Evolutionary conservation across 805 yeast species (phyloP).

Genomic region (Hanseniaspora lachancei): DNA sequence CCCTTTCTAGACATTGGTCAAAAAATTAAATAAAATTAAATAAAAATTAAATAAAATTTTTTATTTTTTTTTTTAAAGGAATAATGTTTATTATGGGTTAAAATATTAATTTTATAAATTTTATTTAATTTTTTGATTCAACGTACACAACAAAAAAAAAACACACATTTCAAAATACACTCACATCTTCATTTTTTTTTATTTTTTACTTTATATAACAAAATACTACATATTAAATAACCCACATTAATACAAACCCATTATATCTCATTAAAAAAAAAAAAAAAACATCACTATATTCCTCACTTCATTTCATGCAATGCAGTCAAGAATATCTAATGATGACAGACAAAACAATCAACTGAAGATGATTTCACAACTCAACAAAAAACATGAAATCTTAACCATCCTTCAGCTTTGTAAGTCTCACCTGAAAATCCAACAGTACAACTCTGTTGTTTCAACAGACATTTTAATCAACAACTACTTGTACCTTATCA

Average conservation of each 20-base stretch:
- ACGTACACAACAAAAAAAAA: not conserved
- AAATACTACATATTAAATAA: not conserved
- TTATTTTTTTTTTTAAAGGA: too few species aligned
- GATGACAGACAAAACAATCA: not conserved
- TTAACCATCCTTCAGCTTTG: slow-evolving; percentile 10
- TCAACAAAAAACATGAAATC: slow-evolving; percentile 11
- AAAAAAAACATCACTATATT: too few species aligned
- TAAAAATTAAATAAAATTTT: too few species aligned
- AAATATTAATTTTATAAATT: too few species aligned
- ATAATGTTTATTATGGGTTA: too few species aligned
- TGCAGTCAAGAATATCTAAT: not conserved
- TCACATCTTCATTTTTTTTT: too few species aligned
- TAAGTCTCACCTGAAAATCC: slow-evolving; percentile 5
- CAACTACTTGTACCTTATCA: slow-evolving; percentile 7
- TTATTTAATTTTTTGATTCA: too few species aligned
- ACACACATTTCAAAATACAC: not conserved
- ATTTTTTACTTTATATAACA: not conserved
- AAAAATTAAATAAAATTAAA: too few species aligned
- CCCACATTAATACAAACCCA: too few species aligned
- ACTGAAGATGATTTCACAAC: not conserved
- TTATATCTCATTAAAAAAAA: not conserved
- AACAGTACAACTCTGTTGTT: not conserved
- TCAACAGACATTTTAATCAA: slow-evolving; percentile 3
- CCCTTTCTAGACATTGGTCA: too few species aligned
- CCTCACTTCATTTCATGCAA: too few species aligned